Percentiles rank a stretch among this genome's conserved stretches.
These are phyloP conservation scores for Echites panduratus DNA, from an alignment of 257 asterid genomes.

Conservation along the genomic window DNA sequence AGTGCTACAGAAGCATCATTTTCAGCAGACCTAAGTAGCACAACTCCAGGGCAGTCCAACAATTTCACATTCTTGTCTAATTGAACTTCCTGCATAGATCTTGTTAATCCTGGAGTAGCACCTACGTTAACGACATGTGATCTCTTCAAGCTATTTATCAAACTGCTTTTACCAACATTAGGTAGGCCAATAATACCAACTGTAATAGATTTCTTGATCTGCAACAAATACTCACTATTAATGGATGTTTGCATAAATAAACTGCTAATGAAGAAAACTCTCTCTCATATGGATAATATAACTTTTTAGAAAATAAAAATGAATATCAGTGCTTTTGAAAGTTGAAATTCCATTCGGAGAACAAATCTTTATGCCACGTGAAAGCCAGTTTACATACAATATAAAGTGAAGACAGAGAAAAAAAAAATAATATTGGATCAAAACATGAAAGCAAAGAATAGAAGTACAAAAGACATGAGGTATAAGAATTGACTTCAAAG, in stretches of 20 bases:
- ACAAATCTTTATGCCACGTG: not conserved
- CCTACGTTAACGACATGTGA: constrained; percentile 91
- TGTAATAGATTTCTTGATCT: constrained; percentile 87
- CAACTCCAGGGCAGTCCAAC: constrained; percentile 95
- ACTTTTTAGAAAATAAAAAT: no score
- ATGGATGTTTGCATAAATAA: constrained; percentile 1
- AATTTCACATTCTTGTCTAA: constrained; percentile 79
- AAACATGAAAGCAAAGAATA: not conserved
- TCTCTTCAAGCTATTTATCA: constrained; percentile 85
- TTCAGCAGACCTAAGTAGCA: constrained; percentile 74
- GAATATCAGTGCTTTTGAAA: not conserved
- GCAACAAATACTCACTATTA: constrained; percentile 28
- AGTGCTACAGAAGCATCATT: constrained; percentile 76
- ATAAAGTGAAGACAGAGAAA: not conserved
- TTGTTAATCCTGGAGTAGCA: constrained; percentile 90
- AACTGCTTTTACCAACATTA: constrained; percentile 98
- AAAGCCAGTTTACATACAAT: not conserved
- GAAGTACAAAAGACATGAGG: no score
- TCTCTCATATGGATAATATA: no score
- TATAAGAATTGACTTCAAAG: not conserved
- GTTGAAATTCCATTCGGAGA: not conserved
- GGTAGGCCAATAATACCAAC: constrained; percentile 94
- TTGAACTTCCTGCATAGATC: constrained; percentile 92
- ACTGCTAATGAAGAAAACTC: no score
- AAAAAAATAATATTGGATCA: not conserved